Evolutionary conservation across 208 protist species (phyloP), one percentile per base, ranked within the genome.

Genomic region (Acanthamoeba castellanii): DNA sequence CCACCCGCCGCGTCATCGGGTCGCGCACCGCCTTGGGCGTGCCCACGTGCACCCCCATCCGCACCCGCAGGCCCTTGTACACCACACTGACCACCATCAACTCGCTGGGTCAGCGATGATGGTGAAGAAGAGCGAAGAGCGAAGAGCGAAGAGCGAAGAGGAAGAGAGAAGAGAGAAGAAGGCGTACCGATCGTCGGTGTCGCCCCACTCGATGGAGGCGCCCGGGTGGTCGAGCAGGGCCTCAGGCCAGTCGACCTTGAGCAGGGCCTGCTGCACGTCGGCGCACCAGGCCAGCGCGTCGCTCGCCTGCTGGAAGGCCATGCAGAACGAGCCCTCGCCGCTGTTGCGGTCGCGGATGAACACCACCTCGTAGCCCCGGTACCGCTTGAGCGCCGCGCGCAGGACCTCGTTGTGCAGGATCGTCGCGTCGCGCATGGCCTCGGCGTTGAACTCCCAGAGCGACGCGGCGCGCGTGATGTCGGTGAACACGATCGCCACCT

Each of bases 261-360:
- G 91, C 34, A 94, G 74, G 3, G 3, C 25, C 7, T 64, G 22
- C 52, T 94, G 91, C 4, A 61, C 70, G 9, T 59, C 91, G 34
- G 34, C 52, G 30, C 91, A 94, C 64, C 64, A 94, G 27, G 2
- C 34, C 18, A 85, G 32, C 18, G 91, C 91, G 22, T 81, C 70
- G 42, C 7, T 9, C 32, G 30, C 64, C 0, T 1, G 84, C 68
- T n/a, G n/a, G 52, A 94, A 94, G 13, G 91, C 91, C 91, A 94
- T 4, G 18, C 64, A 87, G 55, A 94, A 94, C 34, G 91, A 93
- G 34, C 88, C 88, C 68, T 93, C 88, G 20, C 88, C 88, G 20
- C 59, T 66, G 84, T 90, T 90, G 9, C 84, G 50, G 30, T 90
- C 84, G 50, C 59, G 50, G 16, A 68, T 57, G 47, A n/a, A 90